A percentile compares a stretch with the other conserved stretches of the same genome.
Evolutionary conservation across 1,284 basidiomycete genomes (phyloP).

Genomic region (Cryptococcus maquisensis): DNA sequence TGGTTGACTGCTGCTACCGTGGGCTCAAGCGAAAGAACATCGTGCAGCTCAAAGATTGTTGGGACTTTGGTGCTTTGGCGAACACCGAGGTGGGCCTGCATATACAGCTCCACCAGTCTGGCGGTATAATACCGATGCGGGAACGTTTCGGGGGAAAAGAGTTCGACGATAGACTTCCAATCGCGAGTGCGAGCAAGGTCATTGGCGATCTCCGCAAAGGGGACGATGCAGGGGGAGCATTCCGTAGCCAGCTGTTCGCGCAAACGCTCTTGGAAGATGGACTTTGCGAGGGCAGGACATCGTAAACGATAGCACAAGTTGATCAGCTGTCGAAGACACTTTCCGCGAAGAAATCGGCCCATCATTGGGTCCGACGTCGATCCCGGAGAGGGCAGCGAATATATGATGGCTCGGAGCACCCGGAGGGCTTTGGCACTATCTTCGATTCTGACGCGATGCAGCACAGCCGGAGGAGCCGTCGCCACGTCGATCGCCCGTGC

Average conservation of each 20-base stretch:
- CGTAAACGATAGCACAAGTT: constrained; percentile 7
- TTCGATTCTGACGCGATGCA: constrained; percentile 3
- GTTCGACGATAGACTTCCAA: constrained; percentile 19
- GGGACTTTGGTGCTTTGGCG: constrained; percentile 23
- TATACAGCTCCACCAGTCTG: constrained; percentile 14
- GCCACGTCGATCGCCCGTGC: background rate
- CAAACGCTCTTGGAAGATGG: constrained; percentile 14
- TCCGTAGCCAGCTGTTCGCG: constrained; percentile 6
- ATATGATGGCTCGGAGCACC: constrained; percentile 11
- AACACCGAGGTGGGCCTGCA: constrained; percentile 27
- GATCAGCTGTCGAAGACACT: constrained; percentile 6
- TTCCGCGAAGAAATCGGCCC: constrained; percentile 9
- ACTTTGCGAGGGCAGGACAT: constrained; percentile 7
- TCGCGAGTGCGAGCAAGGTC: constrained; percentile 13
- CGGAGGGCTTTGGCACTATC: constrained; percentile 9
- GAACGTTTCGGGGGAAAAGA: constrained; percentile 18
- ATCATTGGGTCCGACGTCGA: constrained; percentile 1
- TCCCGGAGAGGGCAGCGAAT: constrained; percentile 4
- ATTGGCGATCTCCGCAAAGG: constrained; percentile 13
- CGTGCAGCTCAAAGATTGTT: constrained; percentile 22
- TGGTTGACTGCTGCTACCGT: constrained; percentile 13
- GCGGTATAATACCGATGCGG: constrained; percentile 18
- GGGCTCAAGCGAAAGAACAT: constrained; percentile 10
- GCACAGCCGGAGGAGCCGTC: constrained; percentile 1
- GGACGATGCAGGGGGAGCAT: background rate